Percentiles rank a stretch among this genome's conserved stretches.
phyloP scores from a whole-genome alignment of 768 basidiomycete species.

The Mycena metata region DNA sequence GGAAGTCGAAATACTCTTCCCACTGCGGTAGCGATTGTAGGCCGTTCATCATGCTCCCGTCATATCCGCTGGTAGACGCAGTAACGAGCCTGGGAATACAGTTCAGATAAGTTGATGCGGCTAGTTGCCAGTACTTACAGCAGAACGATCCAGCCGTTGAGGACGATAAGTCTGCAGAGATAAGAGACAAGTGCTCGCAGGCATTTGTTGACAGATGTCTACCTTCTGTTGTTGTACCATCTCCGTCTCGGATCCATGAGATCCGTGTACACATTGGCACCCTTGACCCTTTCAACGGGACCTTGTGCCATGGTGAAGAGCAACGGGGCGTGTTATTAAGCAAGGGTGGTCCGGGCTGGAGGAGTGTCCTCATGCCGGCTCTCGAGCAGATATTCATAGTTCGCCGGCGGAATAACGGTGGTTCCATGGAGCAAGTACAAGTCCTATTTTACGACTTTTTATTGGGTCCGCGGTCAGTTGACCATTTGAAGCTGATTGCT shows the following conservation, averaged over 20 bases:
- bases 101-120: background rate
- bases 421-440: background rate
- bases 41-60: constrained; percentile 86
- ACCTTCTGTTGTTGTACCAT: constrained; percentile 86
- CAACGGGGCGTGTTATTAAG: background rate
- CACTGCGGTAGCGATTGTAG: constrained; percentile 78
- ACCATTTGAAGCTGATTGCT: too few relatives aligned
- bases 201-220: constrained; percentile 25
- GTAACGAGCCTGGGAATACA: constrained; percentile 71
- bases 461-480: constrained; percentile 11
- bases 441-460: too few relatives aligned
- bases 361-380: too few relatives aligned
- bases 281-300: constrained; percentile 23
- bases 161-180: constrained; percentile 66
- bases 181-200: too few relatives aligned
- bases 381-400: too few relatives aligned
- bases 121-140: constrained; percentile 56
- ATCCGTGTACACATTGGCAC: constrained; percentile 58
- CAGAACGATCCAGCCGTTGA: constrained; percentile 79
- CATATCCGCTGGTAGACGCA: constrained; percentile 81
- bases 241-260: constrained; percentile 74
- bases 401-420: background rate
- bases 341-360: too few relatives aligned
- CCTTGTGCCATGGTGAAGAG: background rate
- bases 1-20: constrained; percentile 70